Evolutionary conservation across 2,329 filamentous ascomycete genomes (phyloP).

Genomic region (Amylocarpus encephaloides): DNA sequence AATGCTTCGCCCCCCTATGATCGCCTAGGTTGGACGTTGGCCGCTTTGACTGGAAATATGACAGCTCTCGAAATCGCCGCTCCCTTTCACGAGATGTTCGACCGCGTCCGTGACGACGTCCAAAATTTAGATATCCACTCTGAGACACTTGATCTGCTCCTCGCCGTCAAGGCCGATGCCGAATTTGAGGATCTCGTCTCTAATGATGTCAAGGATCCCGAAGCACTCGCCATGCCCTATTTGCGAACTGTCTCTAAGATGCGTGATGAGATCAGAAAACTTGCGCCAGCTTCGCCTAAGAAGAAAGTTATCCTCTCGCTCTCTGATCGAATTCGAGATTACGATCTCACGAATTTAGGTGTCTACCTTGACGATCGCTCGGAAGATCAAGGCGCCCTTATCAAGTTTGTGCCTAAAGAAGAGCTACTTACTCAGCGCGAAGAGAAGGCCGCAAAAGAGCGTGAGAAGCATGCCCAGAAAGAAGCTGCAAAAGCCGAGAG

Average conservation of each 20-base stretch:
- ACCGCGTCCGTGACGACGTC: constrained; percentile 42
- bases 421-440: constrained; percentile 53
- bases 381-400: constrained; percentile 62
- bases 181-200: constrained; percentile 43
- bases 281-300: constrained; percentile 45
- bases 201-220: constrained; percentile 43
- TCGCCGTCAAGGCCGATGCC: constrained; percentile 38
- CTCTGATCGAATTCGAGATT: constrained; percentile 75
- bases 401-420: constrained; percentile 56
- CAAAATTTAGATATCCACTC: constrained; percentile 42
- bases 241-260: constrained; percentile 48
- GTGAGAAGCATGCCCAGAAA: constrained; percentile 55
- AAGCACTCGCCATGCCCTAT: constrained; percentile 49
- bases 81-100: constrained; percentile 42
- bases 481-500: constrained; percentile 43
- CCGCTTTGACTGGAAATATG: constrained; percentile 31
- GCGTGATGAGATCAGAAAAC: constrained; percentile 55
- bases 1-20: constrained; percentile 49
- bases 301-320: constrained; percentile 69
- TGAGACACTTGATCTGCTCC: constrained; percentile 37
- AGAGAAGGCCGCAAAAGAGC: constrained; percentile 54
- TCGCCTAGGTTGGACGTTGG: constrained; percentile 50
- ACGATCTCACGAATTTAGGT: constrained; percentile 71
- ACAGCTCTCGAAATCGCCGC: constrained; percentile 41
- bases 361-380: constrained; percentile 82